Percentiles rank a stretch among this genome's conserved stretches.
These are phyloP conservation scores for Hermanozyma aechmeae DNA, from an alignment of 805 yeast genomes.

Conservation along the genomic window DNA sequence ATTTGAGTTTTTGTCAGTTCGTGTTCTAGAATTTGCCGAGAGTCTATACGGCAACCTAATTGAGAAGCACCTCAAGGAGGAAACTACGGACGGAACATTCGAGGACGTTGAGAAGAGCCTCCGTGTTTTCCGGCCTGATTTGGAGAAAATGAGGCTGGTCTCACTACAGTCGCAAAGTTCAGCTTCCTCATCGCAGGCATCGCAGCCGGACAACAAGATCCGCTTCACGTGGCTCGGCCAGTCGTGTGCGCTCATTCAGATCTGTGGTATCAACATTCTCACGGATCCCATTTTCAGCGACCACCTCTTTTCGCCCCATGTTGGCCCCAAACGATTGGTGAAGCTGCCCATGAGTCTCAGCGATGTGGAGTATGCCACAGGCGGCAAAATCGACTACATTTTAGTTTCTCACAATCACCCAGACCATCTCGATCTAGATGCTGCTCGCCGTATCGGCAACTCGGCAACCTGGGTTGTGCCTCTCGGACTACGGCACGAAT, in stretches of 20 bases:
- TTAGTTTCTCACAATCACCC: slow-evolving; percentile 93
- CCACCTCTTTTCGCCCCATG: slow-evolving; percentile 45
- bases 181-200: too few relatives aligned
- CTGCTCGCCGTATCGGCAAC: slow-evolving; percentile 46
- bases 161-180: too few relatives aligned
- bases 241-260: slow-evolving; percentile 68
- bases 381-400: slow-evolving; percentile 55
- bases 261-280: slow-evolving; percentile 62
- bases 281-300: slow-evolving; percentile 80
- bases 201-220: slow-evolving; percentile 15
- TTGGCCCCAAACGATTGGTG: slow-evolving; percentile 83
- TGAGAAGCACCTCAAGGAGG: slow-evolving; percentile 26
- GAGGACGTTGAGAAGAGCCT: slow-evolving; percentile 40
- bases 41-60: slow-evolving; percentile 30
- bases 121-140: slow-evolving; percentile 52
- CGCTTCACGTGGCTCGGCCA: slow-evolving; percentile 92
- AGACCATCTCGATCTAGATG: slow-evolving; percentile 73
- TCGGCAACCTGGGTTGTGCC: slow-evolving; percentile 80
- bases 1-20: slow-evolving; percentile 70
- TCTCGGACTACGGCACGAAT: slow-evolving; percentile 53
- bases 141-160: slow-evolving; percentile 35
- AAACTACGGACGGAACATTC: slow-evolving; percentile 22
- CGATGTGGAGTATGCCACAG: slow-evolving; percentile 41
- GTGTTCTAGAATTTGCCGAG: slow-evolving; percentile 64
- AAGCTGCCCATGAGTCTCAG: slow-evolving; percentile 61